Evolutionary conservation across 768 basidiomycete genomes (phyloP), one percentile per base, ranked within the genome.

Genomic region (Arthromyces matolae): DNA sequence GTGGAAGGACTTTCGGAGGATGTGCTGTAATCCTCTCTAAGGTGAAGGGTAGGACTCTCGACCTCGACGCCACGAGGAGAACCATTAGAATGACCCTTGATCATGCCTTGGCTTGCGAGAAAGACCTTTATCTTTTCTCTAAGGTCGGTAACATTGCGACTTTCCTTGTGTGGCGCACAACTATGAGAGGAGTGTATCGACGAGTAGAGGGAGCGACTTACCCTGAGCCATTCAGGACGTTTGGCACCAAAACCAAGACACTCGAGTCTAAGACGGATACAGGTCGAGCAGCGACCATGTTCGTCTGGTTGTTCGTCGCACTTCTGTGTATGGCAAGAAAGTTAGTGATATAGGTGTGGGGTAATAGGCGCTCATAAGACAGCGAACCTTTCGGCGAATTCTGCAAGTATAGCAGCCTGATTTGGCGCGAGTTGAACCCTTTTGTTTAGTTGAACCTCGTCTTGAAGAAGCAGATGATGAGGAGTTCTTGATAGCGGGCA

Each of bases 381-480:
- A 50, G 65, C 66, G 33, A 41, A 88, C 89, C 86, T 91, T 90
- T 59, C 89, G 77, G 56, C 89, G 80, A 32, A 91, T 88, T 60
- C 89, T 79, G 71, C 89, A 91, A 47, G 89, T 91, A 70, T 89
- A 91, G 65, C 89, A 92, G 55, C 89, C 89, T 44, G 86, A 86
- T 77, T 91, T 91, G 46, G 88, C 89, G 62, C 89, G 83, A 23
- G 84, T 79, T 46, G 86, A 83, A 63, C 85, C 88, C 75, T 89
- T 91, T 52, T 80, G 75, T 64, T 89, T 89, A 53, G 82, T 76
- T 63, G 78, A 71, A 58, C 79, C 79, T 64, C 62, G 47, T 55
- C 71, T 77, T 66, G 73, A 71, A 49, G 68, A 29, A 28, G 64
- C 60, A 44, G 73, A 71, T 51, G 68, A 29, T 28, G 65, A 61